Evolutionary conservation across 2,329 filamentous ascomycete species (phyloP).

Genomic region (Clarireedia sp.): DNA sequence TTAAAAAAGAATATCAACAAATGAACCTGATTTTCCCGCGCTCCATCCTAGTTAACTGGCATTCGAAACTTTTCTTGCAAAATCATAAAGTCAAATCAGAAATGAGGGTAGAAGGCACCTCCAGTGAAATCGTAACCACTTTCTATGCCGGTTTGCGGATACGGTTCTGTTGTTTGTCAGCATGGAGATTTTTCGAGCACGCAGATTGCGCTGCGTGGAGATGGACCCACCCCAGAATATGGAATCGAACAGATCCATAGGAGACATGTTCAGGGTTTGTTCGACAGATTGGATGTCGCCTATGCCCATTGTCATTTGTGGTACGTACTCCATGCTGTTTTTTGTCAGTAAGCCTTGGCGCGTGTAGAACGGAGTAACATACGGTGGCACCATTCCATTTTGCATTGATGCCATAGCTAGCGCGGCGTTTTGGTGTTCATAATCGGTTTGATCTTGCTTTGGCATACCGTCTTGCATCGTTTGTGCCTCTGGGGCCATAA

Average conservation of each 20-base stretch:
- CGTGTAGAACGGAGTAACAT: conserved; percentile 6
- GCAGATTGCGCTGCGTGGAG: not conserved
- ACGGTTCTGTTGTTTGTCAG: conserved; percentile 4
- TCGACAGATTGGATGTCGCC: conserved; percentile 42
- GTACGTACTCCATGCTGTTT: conserved; percentile 32
- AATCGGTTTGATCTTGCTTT: conserved; percentile 18
- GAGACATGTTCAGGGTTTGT: conserved; percentile 52
- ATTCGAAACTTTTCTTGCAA: not conserved
- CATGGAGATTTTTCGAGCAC: not conserved
- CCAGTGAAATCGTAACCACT: conserved; percentile 6
- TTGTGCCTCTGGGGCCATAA: conserved; percentile 9
- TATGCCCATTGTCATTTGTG: conserved; percentile 28
- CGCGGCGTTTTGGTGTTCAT: conserved; percentile 46
- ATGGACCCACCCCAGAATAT: conserved; percentile 55
- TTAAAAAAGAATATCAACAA: not conserved
- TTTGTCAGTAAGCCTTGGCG: not conserved
- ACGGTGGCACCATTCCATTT: conserved; percentile 38
- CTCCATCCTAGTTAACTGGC: not conserved
- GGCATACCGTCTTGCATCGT: conserved; percentile 6
- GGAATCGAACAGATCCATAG: conserved; percentile 60
- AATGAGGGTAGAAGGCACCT: not conserved
- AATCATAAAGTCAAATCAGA: not conserved
- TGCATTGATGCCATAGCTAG: conserved; percentile 60
- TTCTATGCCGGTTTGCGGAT: conserved; percentile 5
- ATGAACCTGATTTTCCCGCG: not conserved